A percentile compares a stretch with the other conserved stretches of the same genome.
Conservation (phyloP, 140 eudicot species). For the Oenanthe javanica region DNA sequence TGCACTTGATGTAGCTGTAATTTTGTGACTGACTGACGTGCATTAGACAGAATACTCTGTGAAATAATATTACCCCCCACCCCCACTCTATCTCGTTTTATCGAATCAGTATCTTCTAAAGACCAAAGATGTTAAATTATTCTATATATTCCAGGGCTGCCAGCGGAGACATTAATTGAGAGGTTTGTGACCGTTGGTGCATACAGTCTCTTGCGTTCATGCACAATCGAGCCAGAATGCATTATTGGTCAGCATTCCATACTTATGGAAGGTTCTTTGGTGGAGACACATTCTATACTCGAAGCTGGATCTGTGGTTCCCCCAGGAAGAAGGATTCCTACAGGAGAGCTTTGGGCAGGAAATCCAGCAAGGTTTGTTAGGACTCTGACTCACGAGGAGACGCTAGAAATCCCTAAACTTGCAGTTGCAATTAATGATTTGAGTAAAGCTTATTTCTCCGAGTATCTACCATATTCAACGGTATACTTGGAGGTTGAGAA, state of each 20-base stretch:
- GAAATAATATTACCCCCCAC: neutral
- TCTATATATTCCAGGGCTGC: conserved; percentile 53
- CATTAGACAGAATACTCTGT: neutral
- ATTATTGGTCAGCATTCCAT: conserved; percentile 91
- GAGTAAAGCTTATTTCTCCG: conserved; percentile 69
- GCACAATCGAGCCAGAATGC: conserved; percentile 96
- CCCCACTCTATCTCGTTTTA: neutral
- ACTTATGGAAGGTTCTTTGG: conserved; percentile 95
- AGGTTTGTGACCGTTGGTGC: conserved; percentile 93
- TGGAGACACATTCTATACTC: conserved; percentile 87
- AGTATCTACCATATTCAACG: conserved; percentile 87
- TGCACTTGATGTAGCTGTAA: neutral
- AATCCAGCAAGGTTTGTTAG: conserved; percentile 95
- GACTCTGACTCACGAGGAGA: conserved; percentile 90
- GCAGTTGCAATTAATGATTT: conserved; percentile 91
- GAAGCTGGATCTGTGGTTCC: conserved; percentile 97
- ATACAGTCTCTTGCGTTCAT: conserved; percentile 72
- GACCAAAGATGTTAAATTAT: neutral
- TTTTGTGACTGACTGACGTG: neutral
- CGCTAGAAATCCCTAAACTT: conserved; percentile 85
- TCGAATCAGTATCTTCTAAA: neutral
- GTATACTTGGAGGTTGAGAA: conserved; percentile 95
- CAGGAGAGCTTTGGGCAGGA: conserved; percentile 98
- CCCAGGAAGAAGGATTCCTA: conserved; percentile 91
- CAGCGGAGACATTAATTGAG: conserved; percentile 93